Evolutionary conservation across 228 moss, liverwort and hornwort genomes (phyloP), one percentile per base, ranked within the genome.

Genomic region (Sphagnum fallax): DNA sequence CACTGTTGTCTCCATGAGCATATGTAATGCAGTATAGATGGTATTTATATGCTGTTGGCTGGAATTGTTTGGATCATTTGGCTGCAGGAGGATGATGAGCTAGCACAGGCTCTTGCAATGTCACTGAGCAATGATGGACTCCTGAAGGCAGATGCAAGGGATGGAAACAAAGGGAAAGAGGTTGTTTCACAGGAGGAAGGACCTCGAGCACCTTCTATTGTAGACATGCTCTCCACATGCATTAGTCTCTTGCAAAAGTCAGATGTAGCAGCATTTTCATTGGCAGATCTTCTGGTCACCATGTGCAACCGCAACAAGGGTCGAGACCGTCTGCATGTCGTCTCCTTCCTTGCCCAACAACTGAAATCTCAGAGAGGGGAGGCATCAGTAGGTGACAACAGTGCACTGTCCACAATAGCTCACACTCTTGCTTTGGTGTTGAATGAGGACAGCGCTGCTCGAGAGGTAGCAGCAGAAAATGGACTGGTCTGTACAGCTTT

Each of bases 241-340:
- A 91, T 96, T 89, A 89, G 78, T 75, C 88, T 92, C 68, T 71
- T 96, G 48, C 92, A 92, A 60, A 91, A 79, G 65, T 84, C 92
- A 69, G 92, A 96, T 75, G 82, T 89, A 66, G 79, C 92, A 65
- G 96, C 92, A 51, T 96, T 96, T 70, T 91, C 96, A 59, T 76
- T 96, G 18, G 89, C 88, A 50, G 96, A 96, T 72, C 75, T 96
- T 55, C 80, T 96, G 55, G 92, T 96, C 11, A 96, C 96, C 53
- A 91, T 96, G 84, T 96, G 89, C 75, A 96, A 96, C 13, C 88
- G 92, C 6, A 92, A 84, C 67, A 91, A 96, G 81, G 96, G 96
- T 52, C 89, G 88, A 65, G 92, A 92, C 77, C 91, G 96, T 13
- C 73, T 89, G 52, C 84, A 76, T 72, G 92, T 96, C 14, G 83